These are phyloP conservation scores for Geoglossum glabrum DNA, from an alignment of 495 filamentous ascomycete species.

Conservation along the genomic window DNA sequence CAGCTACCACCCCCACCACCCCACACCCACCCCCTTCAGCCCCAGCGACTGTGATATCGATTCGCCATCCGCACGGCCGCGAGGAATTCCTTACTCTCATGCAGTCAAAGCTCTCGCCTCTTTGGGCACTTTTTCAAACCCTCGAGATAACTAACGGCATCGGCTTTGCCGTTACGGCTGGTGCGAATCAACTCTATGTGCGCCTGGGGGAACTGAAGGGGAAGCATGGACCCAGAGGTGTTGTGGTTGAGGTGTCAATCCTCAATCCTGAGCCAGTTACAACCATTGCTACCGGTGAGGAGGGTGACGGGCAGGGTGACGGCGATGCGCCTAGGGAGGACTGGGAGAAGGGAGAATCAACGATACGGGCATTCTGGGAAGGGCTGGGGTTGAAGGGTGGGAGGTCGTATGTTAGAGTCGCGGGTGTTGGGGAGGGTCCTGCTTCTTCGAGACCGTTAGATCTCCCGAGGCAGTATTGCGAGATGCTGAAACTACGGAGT, in stretches of 20 bases:
- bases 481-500: conserved; percentile 9
- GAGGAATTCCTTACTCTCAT: conserved; percentile 12
- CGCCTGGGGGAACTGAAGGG: conserved; percentile 11
- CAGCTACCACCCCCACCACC: background rate
- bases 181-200: background rate
- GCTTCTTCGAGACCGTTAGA: background rate
- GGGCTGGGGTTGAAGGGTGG: conserved; percentile 6
- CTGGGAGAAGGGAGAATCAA: conserved; percentile 4
- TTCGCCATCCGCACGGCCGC: background rate
- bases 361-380: conserved; percentile 9
- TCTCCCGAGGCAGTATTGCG: conserved; percentile 10
- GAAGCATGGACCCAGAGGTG: conserved; percentile 3
- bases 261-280: background rate
- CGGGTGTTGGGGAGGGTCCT: conserved; percentile 6
- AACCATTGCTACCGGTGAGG: background rate
- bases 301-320: background rate
- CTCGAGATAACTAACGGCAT: conserved; percentile 3
- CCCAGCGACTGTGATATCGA: background rate
- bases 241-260: conserved; percentile 9
- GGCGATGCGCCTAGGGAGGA: conserved; percentile 2
- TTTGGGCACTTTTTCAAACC: conserved; percentile 11
- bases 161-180: background rate
- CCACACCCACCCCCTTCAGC: background rate
- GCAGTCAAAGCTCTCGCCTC: conserved; percentile 8
- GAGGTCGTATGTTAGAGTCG: background rate